Evolutionary conservation across 2,329 filamentous ascomycete species (phyloP).

Genomic region (Calonectria pseudoreteaudii): DNA sequence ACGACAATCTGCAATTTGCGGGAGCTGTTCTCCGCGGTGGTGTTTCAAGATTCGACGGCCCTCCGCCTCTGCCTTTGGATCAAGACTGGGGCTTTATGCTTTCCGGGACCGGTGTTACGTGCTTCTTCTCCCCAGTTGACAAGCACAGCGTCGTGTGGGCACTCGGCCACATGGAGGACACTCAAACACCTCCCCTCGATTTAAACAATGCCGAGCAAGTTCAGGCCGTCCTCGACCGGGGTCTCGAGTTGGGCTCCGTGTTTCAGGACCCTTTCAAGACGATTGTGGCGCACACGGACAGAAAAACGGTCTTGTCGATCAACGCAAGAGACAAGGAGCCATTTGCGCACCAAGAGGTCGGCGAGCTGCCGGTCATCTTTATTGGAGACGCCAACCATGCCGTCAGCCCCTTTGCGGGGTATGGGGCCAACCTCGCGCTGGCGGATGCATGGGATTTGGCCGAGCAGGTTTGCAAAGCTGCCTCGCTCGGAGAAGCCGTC

Average conservation of each 20-base stretch:
- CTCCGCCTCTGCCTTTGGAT: conserved; percentile 48
- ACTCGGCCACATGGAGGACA: conserved; percentile 49
- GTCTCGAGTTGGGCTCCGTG: conserved; percentile 46
- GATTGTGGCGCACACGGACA: conserved; percentile 54
- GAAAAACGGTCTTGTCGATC: conserved; percentile 50
- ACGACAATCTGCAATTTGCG: conserved; percentile 53
- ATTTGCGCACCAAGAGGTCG: conserved; percentile 50
- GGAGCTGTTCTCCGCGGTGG: conserved; percentile 55
- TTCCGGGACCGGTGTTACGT: conserved; percentile 52
- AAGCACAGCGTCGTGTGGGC: conserved; percentile 55
- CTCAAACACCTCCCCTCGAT: conserved; percentile 28
- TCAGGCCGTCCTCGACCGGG: conserved; percentile 46
- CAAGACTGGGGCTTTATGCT: conserved; percentile 56
- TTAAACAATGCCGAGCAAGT: conserved; percentile 34
- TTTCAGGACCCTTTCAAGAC: conserved; percentile 54
- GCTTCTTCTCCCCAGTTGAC: conserved; percentile 60
- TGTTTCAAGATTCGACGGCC: conserved; percentile 49
- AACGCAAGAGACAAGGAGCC: conserved; percentile 59
- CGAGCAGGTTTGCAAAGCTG: conserved; percentile 48
- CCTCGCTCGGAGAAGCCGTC: conserved; percentile 43
- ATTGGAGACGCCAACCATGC: conserved; percentile 65
- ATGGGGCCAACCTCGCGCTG: conserved; percentile 61
- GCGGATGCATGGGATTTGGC: conserved; percentile 61
- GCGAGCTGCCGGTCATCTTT: conserved; percentile 51
- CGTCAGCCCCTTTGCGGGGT: conserved; percentile 61